Percentiles rank a stretch among this genome's conserved stretches.
These are phyloP conservation scores for Carex parvula DNA, from an alignment of 176 grass and related monocot species.

Conservation along the genomic window DNA sequence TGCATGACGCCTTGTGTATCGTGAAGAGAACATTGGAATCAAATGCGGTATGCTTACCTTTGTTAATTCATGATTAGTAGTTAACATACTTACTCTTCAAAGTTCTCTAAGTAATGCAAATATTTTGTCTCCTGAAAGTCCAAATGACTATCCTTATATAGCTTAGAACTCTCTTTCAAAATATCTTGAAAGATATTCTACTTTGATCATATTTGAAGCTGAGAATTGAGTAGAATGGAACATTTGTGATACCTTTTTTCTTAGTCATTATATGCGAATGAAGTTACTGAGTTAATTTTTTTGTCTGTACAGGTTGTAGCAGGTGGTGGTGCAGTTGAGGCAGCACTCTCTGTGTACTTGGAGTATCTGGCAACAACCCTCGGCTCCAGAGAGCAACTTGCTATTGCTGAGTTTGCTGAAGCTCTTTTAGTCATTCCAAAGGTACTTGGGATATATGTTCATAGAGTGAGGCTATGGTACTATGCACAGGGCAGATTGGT, in stretches of 20 bases:
- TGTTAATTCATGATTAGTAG: neutral
- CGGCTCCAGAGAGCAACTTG: constrained; percentile 72
- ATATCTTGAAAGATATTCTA: too few species aligned
- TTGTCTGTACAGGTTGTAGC: constrained; percentile 61
- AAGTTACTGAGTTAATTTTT: neutral
- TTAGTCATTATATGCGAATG: neutral
- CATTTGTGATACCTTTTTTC: neutral
- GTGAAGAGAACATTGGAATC: constrained; percentile 92
- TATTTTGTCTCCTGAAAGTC: neutral
- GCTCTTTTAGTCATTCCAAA: constrained; percentile 83
- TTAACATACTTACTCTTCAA: neutral
- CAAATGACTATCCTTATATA: neutral
- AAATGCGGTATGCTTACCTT: constrained; percentile 46
- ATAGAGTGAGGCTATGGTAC: neutral
- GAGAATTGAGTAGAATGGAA: neutral
- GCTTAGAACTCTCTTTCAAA: too few species aligned
- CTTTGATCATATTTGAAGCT: neutral
- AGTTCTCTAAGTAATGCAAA: neutral
- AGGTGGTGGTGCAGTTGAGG: constrained; percentile 87
- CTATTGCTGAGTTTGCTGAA: constrained; percentile 79
- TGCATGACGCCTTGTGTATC: constrained; percentile 82
- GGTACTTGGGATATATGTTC: constrained; percentile 34
- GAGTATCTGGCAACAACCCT: constrained; percentile 84
- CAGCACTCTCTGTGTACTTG: constrained; percentile 84
- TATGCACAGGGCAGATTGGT: too few species aligned